Evolutionary conservation across 345 rosid species (phyloP).

Genomic region (Melastoma malabathricum): DNA sequence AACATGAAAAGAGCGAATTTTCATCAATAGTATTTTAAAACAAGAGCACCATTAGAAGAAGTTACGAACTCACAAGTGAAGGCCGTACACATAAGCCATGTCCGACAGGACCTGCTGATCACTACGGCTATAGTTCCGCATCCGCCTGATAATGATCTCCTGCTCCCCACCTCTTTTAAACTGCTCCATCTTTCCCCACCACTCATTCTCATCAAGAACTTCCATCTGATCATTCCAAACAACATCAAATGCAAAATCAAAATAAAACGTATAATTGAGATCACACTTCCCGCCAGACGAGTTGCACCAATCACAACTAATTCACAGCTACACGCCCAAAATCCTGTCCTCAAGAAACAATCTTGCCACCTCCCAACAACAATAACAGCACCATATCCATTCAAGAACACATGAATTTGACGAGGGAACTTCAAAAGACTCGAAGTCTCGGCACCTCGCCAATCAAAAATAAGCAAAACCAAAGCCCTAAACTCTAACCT

Average conservation of each 20-base stretch:
- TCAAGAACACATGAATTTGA: too few relatives aligned
- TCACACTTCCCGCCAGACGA: too few relatives aligned
- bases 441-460: too few relatives aligned
- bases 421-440: too few relatives aligned
- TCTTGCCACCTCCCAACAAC: too few relatives aligned
- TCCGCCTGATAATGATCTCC: constrained; percentile 63
- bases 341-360: too few relatives aligned
- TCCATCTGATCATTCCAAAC: constrained; percentile 39
- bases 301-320: too few relatives aligned
- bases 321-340: too few relatives aligned
- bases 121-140: constrained; percentile 45
- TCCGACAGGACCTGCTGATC: constrained; percentile 62
- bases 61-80: constrained; percentile 62
- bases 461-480: too few relatives aligned
- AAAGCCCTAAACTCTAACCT: constrained; percentile 18
- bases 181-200: constrained; percentile 77
- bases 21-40: neutral
- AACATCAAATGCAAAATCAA: neutral
- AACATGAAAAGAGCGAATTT: neutral
- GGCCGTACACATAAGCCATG: constrained; percentile 63
- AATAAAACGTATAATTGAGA: too few relatives aligned
- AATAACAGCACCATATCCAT: too few relatives aligned
- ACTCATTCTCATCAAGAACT: constrained; percentile 64
- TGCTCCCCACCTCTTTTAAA: constrained; percentile 53
- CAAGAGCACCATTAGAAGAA: neutral